Conservation (phyloP, 768 basidiomycete species). For the Agaricus blazei region DNA sequence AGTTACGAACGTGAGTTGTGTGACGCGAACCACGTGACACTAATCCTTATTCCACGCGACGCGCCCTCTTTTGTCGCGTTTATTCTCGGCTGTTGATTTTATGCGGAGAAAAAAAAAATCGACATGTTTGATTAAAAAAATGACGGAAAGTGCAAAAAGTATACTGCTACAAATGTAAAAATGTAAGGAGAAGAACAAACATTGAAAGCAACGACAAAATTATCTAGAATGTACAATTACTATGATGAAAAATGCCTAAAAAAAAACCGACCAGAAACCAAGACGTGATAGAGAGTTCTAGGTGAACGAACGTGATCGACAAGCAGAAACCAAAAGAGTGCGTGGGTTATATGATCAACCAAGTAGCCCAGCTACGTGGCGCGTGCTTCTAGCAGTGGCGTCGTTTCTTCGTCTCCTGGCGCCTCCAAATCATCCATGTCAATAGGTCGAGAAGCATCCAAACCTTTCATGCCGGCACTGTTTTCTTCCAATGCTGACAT, state of each 20-base stretch:
- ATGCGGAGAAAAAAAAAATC: neutral
- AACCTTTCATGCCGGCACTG: neutral
- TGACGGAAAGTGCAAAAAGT: neutral
- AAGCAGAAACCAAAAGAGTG: neutral
- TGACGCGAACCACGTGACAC: neutral
- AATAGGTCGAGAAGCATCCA: neutral
- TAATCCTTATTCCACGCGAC: neutral
- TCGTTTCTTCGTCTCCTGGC: slow-evolving; percentile 3
- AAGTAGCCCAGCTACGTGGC: neutral
- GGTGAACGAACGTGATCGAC: neutral
- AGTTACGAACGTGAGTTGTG: neutral
- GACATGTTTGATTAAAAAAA: neutral
- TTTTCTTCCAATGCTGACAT: neutral
- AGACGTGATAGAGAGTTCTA: too few species aligned
- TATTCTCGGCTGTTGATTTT: neutral
- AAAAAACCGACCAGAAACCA: too few species aligned
- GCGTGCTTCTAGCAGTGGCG: slow-evolving; percentile 2
- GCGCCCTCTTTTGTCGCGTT: neutral
- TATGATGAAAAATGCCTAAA: too few species aligned
- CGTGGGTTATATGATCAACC: neutral
- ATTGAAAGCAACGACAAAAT: too few species aligned
- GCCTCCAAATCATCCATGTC: neutral
- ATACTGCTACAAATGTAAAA: neutral
- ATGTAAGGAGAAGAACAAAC: neutral
- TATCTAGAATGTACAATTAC: too few species aligned